Conservation (phyloP, 2,329 filamentous ascomycete species). For the Chaetomium sp. region DNA sequence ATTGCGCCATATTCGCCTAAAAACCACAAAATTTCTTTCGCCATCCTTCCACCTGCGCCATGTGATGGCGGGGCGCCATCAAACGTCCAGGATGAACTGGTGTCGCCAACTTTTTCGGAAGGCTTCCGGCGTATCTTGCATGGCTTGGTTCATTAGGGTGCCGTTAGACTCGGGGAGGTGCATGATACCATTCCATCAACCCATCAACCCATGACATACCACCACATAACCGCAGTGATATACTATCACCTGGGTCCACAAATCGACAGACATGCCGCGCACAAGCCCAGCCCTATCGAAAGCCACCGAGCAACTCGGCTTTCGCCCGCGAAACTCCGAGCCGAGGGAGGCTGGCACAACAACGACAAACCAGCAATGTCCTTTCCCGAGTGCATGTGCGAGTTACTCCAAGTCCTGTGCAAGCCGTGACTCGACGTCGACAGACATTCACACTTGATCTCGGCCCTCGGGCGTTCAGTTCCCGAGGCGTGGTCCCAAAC, state of each 20-base stretch:
- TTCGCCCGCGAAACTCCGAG: background rate
- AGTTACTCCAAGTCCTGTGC: background rate
- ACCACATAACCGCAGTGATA: background rate
- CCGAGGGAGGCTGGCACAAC: background rate
- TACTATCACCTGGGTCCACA: background rate
- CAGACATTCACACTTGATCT: background rate
- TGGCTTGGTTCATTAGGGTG: background rate
- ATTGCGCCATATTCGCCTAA: slow-evolving; percentile 25
- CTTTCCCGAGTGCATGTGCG: background rate
- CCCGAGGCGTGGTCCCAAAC: background rate
- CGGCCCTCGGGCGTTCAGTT: slow-evolving; percentile 13
- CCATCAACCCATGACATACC: background rate
- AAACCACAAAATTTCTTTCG: background rate
- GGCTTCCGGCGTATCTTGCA: background rate
- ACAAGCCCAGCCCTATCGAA: slow-evolving; percentile 4
- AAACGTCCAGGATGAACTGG: background rate
- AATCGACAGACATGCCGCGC: background rate
- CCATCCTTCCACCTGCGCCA: background rate
- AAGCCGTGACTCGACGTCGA: background rate
- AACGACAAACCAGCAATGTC: background rate
- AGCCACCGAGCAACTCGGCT: background rate
- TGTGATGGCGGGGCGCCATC: slow-evolving; percentile 1
- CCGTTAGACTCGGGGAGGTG: background rate
- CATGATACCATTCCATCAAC: background rate
- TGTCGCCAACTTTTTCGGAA: background rate